Evolutionary conservation across 139 green algal genomes (phyloP), one percentile per base, ranked within the genome.

Genomic region (Auxenochlorella pyrenoidosa): DNA sequence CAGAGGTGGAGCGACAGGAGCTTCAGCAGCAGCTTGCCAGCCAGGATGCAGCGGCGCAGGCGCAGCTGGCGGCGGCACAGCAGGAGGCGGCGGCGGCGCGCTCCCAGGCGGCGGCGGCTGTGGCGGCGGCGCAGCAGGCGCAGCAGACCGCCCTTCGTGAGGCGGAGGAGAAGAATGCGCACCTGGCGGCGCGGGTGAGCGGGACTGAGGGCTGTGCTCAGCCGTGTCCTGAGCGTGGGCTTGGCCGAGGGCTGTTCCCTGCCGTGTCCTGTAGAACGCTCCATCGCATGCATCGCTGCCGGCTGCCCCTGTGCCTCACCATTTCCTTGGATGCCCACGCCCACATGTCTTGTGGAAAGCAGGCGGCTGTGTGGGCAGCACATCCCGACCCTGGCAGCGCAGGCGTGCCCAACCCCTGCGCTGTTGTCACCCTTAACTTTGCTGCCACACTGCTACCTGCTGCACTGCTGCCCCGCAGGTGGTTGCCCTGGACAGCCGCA

Each of bases 181-280:
- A 94, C 82, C 88, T 94, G 73, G 77, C 66, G 63, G 88, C 88
- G 36, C 86, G 90, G 34, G 88, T 91, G 58, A 30, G 84, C 6
- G 5, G 40, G 18, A 12, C 12, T 12, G 12, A n/a, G n/a, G n/a
- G n/a, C n/a, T n/a, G n/a, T n/a, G n/a, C n/a, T n/a, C n/a, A n/a
- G n/a, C n/a, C n/a, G n/a, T n/a, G n/a, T n/a, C n/a, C n/a, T n/a
- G n/a, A n/a, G n/a, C n/a, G n/a, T n/a, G n/a, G n/a, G n/a, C n/a
- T n/a, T n/a, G n/a, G n/a, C n/a, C n/a, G n/a, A n/a, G n/a, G n/a
- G n/a, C n/a, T n/a, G n/a, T 10, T 6, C 47, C 47, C 6, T 10
- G 47, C 47, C 6, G 47, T 10, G 8, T 54, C 47, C 47, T 18
- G 6, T 10, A 54, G 47, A 54, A 10, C 47, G 47, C 47, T 54